Evolutionary conservation across 352 stramenopile species (phyloP).

Genomic region (Globisporangium spiculum): DNA sequence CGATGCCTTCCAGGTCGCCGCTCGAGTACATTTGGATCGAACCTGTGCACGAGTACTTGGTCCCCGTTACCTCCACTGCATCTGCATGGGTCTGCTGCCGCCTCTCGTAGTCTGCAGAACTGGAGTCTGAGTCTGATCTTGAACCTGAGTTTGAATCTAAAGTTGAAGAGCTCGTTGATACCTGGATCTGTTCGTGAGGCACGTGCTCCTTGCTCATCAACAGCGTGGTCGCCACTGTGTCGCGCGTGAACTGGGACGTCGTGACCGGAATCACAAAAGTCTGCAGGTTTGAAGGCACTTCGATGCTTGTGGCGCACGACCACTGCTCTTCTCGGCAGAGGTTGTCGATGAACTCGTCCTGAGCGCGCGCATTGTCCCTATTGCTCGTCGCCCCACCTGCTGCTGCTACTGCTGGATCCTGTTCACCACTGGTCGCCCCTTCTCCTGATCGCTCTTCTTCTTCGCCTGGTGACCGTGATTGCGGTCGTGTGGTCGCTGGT

Average conservation of each 20-base stretch:
- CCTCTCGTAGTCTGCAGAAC: neutral
- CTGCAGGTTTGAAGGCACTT: slow-evolving; percentile 1
- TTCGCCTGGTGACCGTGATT: neutral
- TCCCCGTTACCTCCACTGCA: neutral
- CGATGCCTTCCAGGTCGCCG: slow-evolving; percentile 13
- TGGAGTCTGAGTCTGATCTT: neutral
- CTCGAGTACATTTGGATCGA: slow-evolving; percentile 25
- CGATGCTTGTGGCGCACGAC: slow-evolving; percentile 14
- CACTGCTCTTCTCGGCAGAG: slow-evolving; percentile 21
- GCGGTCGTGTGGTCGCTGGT: neutral
- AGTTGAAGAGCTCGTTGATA: neutral
- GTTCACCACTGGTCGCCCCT: neutral
- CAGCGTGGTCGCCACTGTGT: slow-evolving; percentile 21
- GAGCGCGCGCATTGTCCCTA: neutral
- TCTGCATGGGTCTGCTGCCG: neutral
- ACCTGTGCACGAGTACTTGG: slow-evolving; percentile 19
- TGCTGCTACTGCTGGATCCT: neutral
- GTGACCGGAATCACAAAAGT: slow-evolving; percentile 17
- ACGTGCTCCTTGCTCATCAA: slow-evolving; percentile 9
- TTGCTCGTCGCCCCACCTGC: neutral
- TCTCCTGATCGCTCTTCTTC: slow-evolving; percentile 8
- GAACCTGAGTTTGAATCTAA: neutral
- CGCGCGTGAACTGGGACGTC: slow-evolving; percentile 24
- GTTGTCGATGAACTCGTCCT: slow-evolving; percentile 14
- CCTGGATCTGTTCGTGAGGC: neutral